Percentiles rank a stretch among this genome's conserved stretches.
Conservation (phyloP, 1,284 basidiomycete genomes). For the Boletus sp. region DNA sequence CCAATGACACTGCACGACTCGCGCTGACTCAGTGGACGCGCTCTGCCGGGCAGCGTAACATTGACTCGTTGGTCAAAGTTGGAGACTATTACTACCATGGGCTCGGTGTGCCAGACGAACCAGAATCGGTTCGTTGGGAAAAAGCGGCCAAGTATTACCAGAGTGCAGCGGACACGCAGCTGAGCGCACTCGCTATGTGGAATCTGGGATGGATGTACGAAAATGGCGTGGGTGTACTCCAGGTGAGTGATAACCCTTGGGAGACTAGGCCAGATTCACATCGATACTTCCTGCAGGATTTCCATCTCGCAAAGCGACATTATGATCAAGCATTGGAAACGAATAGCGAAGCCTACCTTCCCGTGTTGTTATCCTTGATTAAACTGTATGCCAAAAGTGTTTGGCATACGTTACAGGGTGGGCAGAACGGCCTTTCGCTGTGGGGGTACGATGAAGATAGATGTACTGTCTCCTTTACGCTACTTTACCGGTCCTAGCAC, state of each 20-base stretch:
- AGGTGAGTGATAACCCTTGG: conserved; percentile 45
- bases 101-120: conserved; percentile 67
- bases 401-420: conserved; percentile 77
- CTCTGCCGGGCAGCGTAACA: conserved; percentile 89
- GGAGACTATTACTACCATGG: conserved; percentile 96
- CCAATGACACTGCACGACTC: conserved; percentile 76
- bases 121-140: conserved; percentile 64
- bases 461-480: conserved; percentile 13
- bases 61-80: conserved; percentile 95
- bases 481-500: not conserved
- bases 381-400: conserved; percentile 84
- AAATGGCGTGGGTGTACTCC: conserved; percentile 87
- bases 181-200: conserved; percentile 96
- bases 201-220: conserved; percentile 99
- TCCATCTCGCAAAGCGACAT: conserved; percentile 94
- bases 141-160: conserved; percentile 95
- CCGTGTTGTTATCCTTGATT: conserved; percentile 78
- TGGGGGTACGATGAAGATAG: conserved; percentile 57
- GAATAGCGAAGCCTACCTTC: conserved; percentile 86
- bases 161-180: conserved; percentile 86
- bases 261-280: not conserved
- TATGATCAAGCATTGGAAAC: conserved; percentile 90
- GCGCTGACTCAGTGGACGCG: conserved; percentile 94
- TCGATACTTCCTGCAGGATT: conserved; percentile 64
- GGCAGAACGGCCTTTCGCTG: conserved; percentile 61